Percentiles rank a stretch among this genome's conserved stretches.
These are phyloP conservation scores for Ceratocystis smalleyi DNA, from an alignment of 2,329 filamentous ascomycete genomes.

Conservation along the genomic window DNA sequence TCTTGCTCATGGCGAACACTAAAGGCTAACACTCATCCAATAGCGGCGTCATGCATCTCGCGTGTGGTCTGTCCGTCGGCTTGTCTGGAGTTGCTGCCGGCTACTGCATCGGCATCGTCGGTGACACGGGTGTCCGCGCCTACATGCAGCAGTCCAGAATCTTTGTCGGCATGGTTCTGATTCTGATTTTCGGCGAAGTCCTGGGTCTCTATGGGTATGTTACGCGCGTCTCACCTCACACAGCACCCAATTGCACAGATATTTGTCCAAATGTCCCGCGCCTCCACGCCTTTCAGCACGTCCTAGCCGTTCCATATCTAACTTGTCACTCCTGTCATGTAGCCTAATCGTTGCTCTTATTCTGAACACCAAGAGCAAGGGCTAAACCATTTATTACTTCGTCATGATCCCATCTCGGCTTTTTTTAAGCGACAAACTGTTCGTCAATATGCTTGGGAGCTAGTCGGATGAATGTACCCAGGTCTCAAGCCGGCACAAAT, in stretches of 20 bases:
- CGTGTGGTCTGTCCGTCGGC: conserved; percentile 77
- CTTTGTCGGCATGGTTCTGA: conserved; percentile 97
- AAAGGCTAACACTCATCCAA: conserved; percentile 7
- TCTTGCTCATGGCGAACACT: not conserved
- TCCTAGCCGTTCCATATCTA: not conserved
- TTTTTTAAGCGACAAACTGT: not conserved
- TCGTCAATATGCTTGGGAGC: not conserved
- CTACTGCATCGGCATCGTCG: conserved; percentile 91
- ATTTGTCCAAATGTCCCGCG: too few relatives aligned
- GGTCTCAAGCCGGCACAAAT: not conserved
- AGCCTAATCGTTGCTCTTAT: conserved; percentile 88
- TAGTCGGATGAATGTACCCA: not conserved
- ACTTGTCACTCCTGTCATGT: not conserved
- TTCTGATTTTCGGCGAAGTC: conserved; percentile 96
- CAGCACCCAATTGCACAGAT: not conserved
- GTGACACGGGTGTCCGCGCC: conserved; percentile 80
- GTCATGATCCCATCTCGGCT: not conserved
- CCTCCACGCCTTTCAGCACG: not conserved
- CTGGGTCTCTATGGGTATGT: conserved; percentile 87
- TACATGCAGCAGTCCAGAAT: conserved; percentile 95
- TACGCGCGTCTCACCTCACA: not conserved
- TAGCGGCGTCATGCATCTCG: conserved; percentile 86
- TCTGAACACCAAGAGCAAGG: conserved; percentile 72
- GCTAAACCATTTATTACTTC: conserved; percentile 25
- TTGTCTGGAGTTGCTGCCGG: conserved; percentile 85